These are phyloP conservation scores for Fraxinus platypoda DNA, from an alignment of 305 asterid species.

Conservation along the genomic window DNA sequence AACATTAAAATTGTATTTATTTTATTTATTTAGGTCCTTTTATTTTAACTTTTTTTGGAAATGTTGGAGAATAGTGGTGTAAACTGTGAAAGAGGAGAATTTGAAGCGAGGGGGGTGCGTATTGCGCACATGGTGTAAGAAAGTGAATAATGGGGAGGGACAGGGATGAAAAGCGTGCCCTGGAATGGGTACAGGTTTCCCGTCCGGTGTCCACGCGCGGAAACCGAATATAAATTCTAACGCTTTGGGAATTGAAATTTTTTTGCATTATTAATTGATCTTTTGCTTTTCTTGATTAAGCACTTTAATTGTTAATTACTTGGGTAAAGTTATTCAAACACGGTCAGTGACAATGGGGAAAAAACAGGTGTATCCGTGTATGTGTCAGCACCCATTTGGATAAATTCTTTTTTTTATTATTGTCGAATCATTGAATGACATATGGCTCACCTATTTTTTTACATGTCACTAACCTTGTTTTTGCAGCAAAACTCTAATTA, in stretches of 20 bases:
- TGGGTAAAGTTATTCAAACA: no score
- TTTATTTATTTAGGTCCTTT: neutral
- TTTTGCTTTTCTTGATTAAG: neutral
- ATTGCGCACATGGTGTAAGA: neutral
- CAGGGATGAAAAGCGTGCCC: constrained; percentile 34
- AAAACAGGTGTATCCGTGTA: no score
- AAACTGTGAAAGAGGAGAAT: neutral
- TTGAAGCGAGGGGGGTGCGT: neutral
- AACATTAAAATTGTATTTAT: neutral
- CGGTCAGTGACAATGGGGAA: no score
- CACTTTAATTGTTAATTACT: neutral
- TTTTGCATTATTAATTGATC: neutral
- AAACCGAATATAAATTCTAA: neutral
- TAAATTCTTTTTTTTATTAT: no score
- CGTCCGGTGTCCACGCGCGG: constrained; percentile 26
- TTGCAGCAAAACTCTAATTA: no score
- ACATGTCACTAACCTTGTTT: no score
- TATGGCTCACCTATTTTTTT: no score
- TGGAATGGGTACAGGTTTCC: constrained; percentile 38
- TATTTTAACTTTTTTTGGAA: neutral
- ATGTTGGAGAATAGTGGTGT: constrained; percentile 7
- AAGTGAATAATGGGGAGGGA: neutral
- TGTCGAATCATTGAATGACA: no score
- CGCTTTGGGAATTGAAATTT: neutral
- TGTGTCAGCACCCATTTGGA: no score